These are phyloP conservation scores for Rickenella mellea DNA, from an alignment of 768 basidiomycete species.

Conservation along the genomic window DNA sequence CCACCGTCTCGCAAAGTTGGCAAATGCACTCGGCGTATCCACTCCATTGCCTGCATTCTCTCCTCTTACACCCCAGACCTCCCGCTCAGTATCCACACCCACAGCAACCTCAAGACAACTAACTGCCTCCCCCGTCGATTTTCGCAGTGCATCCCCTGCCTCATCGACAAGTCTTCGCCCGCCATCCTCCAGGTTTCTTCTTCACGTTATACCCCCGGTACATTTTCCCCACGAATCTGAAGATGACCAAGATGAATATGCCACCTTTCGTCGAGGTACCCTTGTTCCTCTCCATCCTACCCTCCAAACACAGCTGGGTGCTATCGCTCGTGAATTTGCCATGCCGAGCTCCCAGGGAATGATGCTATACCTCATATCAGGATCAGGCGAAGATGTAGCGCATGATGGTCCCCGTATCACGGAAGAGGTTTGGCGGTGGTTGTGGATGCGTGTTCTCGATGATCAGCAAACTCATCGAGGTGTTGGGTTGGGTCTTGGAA, in stretches of 20 bases:
- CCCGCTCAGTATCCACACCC: conserved; percentile 10
- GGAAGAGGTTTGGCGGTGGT: conserved; percentile 78
- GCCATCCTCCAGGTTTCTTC: conserved; percentile 55
- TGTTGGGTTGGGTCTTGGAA: conserved; percentile 24
- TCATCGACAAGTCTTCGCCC: conserved; percentile 24
- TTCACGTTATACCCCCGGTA: conserved; percentile 76
- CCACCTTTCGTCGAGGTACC: conserved; percentile 75
- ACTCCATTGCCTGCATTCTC: conserved; percentile 55
- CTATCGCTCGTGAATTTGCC: conserved; percentile 90
- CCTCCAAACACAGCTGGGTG: conserved; percentile 70
- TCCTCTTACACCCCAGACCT: conserved; percentile 4
- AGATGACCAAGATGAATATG: conserved; percentile 32
- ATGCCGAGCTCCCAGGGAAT: conserved; percentile 81
- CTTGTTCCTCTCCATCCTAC: conserved; percentile 80
- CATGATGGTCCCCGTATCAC: conserved; percentile 68
- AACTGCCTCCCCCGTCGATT: conserved; percentile 39
- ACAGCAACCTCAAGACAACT: conserved; percentile 31
- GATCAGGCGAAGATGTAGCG: conserved; percentile 12
- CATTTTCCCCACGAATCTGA: conserved; percentile 60
- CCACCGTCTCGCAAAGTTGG: conserved; percentile 69
- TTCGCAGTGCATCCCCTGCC: conserved; percentile 28
- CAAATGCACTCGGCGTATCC: conserved; percentile 77
- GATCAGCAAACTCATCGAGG: conserved; percentile 41
- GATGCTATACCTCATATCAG: conserved; percentile 59
- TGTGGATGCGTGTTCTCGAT: conserved; percentile 69